These are phyloP conservation scores for Pseudogymnoascus sp. DNA, from an alignment of 2,329 filamentous ascomycete genomes.

Conservation along the genomic window DNA sequence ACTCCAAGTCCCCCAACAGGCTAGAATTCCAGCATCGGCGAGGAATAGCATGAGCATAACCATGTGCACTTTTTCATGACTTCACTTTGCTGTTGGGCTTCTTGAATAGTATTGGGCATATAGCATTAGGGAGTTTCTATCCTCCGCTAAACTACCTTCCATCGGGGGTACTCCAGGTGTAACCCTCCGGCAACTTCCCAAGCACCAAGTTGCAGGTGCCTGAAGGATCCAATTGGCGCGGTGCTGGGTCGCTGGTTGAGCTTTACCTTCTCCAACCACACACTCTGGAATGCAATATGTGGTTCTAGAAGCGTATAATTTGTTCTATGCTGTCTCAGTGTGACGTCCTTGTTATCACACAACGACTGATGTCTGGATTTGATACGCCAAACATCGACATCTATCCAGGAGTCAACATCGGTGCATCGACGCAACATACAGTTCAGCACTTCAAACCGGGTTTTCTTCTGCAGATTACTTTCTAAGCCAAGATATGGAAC, in stretches of 20 bases:
- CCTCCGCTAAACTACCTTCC: background rate
- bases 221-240: background rate
- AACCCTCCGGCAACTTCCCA: background rate
- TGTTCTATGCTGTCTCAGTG: background rate
- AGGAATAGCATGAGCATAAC: background rate
- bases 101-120: background rate
- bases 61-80: background rate
- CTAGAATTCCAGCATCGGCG: background rate
- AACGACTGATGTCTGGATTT: background rate
- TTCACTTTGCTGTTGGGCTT: background rate
- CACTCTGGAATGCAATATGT: background rate
- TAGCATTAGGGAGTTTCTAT: background rate
- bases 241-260: background rate
- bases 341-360: background rate
- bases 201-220: background rate
- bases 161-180: background rate
- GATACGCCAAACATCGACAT: background rate
- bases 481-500: background rate
- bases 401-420: background rate
- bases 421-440: background rate
- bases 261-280: background rate
- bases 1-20: background rate
- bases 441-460: background rate
- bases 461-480: background rate
- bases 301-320: background rate